phyloP scores from a whole-genome alignment of 2,329 filamentous ascomycete genomes.

The Penicillium paneum region DNA sequence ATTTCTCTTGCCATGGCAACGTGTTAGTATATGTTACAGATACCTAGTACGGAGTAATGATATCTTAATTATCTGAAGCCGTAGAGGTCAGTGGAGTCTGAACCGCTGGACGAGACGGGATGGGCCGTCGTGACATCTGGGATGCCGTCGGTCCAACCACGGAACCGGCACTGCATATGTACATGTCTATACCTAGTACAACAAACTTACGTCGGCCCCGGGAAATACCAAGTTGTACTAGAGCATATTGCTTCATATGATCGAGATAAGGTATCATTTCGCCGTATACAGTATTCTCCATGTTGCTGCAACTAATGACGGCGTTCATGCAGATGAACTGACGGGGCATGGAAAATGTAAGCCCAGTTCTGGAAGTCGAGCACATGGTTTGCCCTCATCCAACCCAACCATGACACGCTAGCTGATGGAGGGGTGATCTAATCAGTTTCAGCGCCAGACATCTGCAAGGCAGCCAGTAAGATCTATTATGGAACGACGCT shows the following conservation, averaged over 20 bases:
- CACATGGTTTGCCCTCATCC: constrained; percentile 23
- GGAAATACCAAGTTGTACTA: background rate
- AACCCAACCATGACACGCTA: constrained; percentile 15
- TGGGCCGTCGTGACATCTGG: constrained; percentile 15
- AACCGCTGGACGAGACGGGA: constrained; percentile 27
- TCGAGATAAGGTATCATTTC: background rate
- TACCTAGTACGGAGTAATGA: background rate
- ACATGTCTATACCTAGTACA: background rate
- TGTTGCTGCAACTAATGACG: constrained; percentile 12
- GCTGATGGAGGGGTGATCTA: constrained; percentile 5
- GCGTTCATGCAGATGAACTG: constrained; percentile 25
- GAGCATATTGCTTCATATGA: background rate
- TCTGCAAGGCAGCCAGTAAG: constrained; percentile 12
- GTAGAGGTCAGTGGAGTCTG: constrained; percentile 19
- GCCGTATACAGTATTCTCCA: background rate
- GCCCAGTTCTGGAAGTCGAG: constrained; percentile 21
- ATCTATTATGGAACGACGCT: background rate
- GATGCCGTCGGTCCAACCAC: constrained; percentile 20
- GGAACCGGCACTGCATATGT: constrained; percentile 12
- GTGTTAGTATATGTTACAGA: constrained; percentile 5
- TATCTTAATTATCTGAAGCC: constrained; percentile 8
- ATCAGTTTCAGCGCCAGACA: background rate
- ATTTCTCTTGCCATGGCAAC: constrained; percentile 24
- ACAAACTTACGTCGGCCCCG: background rate
- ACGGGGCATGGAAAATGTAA: constrained; percentile 9